phyloP scores from a whole-genome alignment of 148 eudicot species.

The Euryodendron excelsum region DNA sequence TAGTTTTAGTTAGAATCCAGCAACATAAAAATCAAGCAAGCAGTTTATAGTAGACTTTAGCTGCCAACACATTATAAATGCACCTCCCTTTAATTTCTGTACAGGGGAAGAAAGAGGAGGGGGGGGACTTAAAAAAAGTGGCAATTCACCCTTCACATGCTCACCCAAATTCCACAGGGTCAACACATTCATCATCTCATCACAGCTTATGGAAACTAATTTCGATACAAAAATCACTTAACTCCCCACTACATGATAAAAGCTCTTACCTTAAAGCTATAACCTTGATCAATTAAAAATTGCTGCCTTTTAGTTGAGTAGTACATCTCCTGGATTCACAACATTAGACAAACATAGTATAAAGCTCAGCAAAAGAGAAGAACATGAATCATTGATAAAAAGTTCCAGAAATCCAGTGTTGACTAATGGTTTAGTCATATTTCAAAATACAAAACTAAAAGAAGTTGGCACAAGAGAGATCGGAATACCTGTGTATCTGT shows the following conservation, averaged over 20 bases:
- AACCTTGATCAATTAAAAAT: constrained; percentile 97
- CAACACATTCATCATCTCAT: not conserved
- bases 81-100: not conserved
- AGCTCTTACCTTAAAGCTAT: constrained; percentile 81
- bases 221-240: not conserved
- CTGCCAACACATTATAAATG: not conserved
- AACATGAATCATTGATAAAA: not conserved
- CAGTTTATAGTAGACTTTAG: not conserved
- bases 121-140: not conserved
- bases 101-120: too few species aligned
- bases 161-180: not conserved
- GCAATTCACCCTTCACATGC: constrained; percentile 4
- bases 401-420: too few species aligned
- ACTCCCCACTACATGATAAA: not conserved
- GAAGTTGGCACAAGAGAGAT: not conserved
- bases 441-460: not conserved
- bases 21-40: too few species aligned
- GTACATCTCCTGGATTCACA: constrained; percentile 90
- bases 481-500: constrained; percentile 90
- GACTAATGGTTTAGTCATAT: not conserved
- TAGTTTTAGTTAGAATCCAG: not conserved
- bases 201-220: not conserved
- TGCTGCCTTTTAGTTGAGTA: constrained; percentile 98
- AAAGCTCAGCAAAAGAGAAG: not conserved
- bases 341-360: not conserved